Evolutionary conservation across 192 early-diverging fungal genomes (phyloP).

Genomic region (Obelidium mucronatum): DNA sequence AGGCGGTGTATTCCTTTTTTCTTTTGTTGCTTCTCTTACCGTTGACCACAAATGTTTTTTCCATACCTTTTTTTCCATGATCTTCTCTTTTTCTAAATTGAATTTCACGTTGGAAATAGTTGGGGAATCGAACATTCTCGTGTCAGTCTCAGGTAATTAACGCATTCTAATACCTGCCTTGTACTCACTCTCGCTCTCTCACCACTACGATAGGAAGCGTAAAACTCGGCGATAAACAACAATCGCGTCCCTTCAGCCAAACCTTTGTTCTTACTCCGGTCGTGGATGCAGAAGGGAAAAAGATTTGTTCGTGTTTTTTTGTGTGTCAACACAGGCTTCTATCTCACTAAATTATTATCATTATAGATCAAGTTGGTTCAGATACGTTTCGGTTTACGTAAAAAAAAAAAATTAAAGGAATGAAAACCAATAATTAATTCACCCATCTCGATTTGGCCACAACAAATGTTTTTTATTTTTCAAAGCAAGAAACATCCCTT

Average conservation of each 20-base stretch:
- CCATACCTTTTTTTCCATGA: too few relatives aligned
- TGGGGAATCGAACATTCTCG: slow-evolving; percentile 27
- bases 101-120: neutral
- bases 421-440: too few relatives aligned
- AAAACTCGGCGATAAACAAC: slow-evolving; percentile 43
- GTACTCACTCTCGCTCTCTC: neutral
- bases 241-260: slow-evolving; percentile 41
- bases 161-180: neutral
- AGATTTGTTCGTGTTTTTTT: slow-evolving; percentile 20
- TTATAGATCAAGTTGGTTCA: slow-evolving; percentile 31
- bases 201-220: slow-evolving; percentile 34
- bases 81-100: neutral
- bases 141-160: slow-evolving; percentile 27
- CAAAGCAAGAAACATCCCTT: too few relatives aligned
- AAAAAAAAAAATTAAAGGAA: too few relatives aligned
- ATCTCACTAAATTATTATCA: neutral
- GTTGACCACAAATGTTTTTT: too few relatives aligned
- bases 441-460: too few relatives aligned
- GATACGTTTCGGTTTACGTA: slow-evolving; percentile 39
- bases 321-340: neutral
- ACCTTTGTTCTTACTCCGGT: slow-evolving; percentile 46
- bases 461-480: too few relatives aligned
- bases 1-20: too few relatives aligned
- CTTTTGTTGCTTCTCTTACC: too few relatives aligned
- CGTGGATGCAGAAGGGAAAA: slow-evolving; percentile 31